These are phyloP conservation scores for Colletotrichum brevisporum DNA, from an alignment of 2,329 filamentous ascomycete species.

Conservation along the genomic window DNA sequence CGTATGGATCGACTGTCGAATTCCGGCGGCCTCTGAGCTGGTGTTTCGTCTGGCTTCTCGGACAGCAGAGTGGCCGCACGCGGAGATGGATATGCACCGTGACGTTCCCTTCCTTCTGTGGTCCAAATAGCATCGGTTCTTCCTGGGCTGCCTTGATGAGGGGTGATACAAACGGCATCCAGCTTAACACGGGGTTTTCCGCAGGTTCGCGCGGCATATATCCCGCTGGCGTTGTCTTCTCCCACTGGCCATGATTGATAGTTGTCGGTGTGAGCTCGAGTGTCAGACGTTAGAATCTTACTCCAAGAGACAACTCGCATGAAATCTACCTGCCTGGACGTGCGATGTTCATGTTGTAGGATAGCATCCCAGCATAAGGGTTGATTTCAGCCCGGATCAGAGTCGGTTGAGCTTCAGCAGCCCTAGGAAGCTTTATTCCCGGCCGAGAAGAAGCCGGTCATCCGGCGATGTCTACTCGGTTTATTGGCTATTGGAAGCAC, in stretches of 20 bases:
- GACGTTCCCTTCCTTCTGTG: no score
- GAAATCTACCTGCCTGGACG: neutral
- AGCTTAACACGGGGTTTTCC: no score
- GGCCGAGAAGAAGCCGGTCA: no score
- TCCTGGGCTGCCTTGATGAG: no score
- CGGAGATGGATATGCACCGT: no score
- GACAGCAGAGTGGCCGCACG: no score
- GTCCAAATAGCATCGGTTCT: no score
- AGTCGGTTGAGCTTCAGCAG: neutral
- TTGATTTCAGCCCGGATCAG: constrained; percentile 3
- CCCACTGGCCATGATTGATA: neutral
- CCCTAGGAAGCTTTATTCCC: neutral
- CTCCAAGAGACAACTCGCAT: neutral
- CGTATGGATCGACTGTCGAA: neutral
- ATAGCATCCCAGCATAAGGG: constrained; percentile 7
- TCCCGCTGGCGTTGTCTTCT: no score
- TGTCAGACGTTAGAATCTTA: neutral
- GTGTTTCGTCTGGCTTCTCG: neutral
- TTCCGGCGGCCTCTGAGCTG: neutral
- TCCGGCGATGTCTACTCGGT: no score
- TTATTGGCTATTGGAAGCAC: no score
- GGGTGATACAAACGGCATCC: no score
- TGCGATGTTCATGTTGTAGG: neutral
- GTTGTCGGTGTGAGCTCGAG: neutral
- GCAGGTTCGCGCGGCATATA: no score